These are phyloP conservation scores for Xanthoconium purpureum DNA, from an alignment of 768 basidiomycete genomes.

Conservation along the genomic window DNA sequence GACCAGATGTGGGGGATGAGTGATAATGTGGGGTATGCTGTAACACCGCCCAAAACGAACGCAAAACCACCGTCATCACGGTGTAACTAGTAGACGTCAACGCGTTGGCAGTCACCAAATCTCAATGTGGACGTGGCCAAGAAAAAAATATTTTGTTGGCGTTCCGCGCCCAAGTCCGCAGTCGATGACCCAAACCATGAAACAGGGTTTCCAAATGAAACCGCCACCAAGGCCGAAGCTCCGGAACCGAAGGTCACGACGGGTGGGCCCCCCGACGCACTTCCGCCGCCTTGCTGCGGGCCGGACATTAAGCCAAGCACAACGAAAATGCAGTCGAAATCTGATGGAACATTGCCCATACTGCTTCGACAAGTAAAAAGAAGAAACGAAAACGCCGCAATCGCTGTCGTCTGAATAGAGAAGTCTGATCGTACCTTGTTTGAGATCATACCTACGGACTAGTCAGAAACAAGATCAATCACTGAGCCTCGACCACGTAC, in stretches of 20 bases:
- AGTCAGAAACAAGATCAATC: constrained; percentile 1
- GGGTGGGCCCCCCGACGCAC: not conserved
- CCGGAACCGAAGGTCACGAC: constrained; percentile 8
- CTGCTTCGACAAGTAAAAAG: not conserved
- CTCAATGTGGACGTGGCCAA: too few relatives aligned
- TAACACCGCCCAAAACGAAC: not conserved
- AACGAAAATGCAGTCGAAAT: constrained; percentile 3
- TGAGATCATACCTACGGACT: constrained; percentile 81
- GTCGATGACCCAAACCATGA: not conserved
- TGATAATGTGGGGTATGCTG: constrained; percentile 2
- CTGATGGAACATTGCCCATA: not conserved
- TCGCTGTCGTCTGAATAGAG: not conserved
- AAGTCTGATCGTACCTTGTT: constrained; percentile 61
- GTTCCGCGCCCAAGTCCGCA: not conserved
- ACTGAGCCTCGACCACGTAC: constrained; percentile 47
- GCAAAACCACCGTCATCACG: not conserved
- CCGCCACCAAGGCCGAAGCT: not conserved
- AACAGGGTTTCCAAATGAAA: not conserved
- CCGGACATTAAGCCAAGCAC: constrained; percentile 10
- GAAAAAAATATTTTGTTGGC: not conserved
- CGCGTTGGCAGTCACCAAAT: too few relatives aligned
- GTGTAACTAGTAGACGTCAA: not conserved
- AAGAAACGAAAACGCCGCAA: not conserved
- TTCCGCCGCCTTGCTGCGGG: not conserved
- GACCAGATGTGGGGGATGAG: constrained; percentile 11